phyloP scores from a whole-genome alignment of 2,329 filamentous ascomycete species.

The Didymella pinodella region DNA sequence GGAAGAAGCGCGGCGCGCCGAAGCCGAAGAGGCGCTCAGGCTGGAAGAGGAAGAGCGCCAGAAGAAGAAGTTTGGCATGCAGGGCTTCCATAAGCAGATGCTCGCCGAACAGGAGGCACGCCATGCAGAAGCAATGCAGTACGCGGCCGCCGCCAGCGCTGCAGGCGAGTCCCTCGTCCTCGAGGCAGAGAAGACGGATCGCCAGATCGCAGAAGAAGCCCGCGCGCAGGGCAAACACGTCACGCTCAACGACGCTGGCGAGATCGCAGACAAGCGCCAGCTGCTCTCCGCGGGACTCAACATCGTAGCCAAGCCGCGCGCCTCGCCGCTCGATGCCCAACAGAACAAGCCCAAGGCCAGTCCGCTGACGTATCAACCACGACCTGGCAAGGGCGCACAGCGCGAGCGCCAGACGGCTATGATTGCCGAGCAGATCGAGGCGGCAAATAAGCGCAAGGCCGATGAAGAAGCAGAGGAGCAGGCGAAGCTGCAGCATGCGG shows the following conservation, averaged over 20 bases:
- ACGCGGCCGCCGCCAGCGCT: constrained; percentile 59
- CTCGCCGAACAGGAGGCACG: constrained; percentile 74
- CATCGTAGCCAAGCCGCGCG: constrained; percentile 66
- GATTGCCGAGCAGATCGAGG: constrained; percentile 79
- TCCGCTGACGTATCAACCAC: constrained; percentile 39
- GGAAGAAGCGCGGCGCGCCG: constrained; percentile 73
- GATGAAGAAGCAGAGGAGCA: constrained; percentile 74
- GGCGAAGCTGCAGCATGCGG: constrained; percentile 67
- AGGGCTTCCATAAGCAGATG: constrained; percentile 78
- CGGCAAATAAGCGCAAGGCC: constrained; percentile 73
- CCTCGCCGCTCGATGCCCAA: constrained; percentile 14
- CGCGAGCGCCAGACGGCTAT: constrained; percentile 79
- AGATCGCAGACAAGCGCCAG: constrained; percentile 85
- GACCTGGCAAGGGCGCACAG: constrained; percentile 67
- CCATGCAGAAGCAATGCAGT: constrained; percentile 74
- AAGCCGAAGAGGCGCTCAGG: constrained; percentile 73
- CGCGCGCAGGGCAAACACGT: constrained; percentile 70
- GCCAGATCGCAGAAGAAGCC: constrained; percentile 72
- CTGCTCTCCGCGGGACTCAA: constrained; percentile 79
- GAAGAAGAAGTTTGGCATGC: constrained; percentile 75
- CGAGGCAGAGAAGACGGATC: constrained; percentile 63
- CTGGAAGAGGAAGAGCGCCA: constrained; percentile 72
- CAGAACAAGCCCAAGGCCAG: constrained; percentile 19
- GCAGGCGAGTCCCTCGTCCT: constrained; percentile 3
- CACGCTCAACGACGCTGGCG: constrained; percentile 80